Percentiles rank a stretch among this genome's conserved stretches.
Conservation (phyloP, 495 filamentous ascomycete genomes). For the Thermothielavioides terrestris region DNA sequence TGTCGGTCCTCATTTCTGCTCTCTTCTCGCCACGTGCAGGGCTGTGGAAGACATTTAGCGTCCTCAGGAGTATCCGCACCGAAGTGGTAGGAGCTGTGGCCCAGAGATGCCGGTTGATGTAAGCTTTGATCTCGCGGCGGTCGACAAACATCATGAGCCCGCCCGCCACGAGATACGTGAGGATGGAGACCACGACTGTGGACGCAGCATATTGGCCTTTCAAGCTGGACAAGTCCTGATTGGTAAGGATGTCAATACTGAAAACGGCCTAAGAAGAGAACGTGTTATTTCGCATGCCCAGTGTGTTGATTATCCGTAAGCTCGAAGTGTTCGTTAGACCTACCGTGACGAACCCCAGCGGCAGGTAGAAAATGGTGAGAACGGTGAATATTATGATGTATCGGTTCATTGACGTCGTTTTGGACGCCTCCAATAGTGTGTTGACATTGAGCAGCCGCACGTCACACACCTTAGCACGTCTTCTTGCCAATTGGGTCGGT, state of each 20-base stretch:
- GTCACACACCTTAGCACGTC: background rate
- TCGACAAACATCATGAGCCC: background rate
- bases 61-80: too few species aligned
- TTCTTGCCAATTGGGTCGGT: background rate
- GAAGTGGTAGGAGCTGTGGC: too few species aligned
- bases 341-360: background rate
- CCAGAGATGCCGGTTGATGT: too few species aligned
- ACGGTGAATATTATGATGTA: constrained; percentile 1
- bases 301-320: too few species aligned
- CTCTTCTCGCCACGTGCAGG: too few species aligned
- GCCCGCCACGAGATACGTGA: background rate
- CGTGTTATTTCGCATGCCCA: too few species aligned
- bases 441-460: background rate
- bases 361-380: background rate
- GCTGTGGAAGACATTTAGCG: too few species aligned
- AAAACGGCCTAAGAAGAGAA: background rate
- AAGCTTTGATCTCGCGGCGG: background rate
- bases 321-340: background rate
- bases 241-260: background rate
- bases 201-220: background rate
- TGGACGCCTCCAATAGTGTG: background rate
- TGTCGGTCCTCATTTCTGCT: too few species aligned
- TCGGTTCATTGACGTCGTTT: background rate
- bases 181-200: background rate
- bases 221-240: background rate